phyloP scores from a whole-genome alignment of 257 asterid genomes.

The Lycium ferocissimum region DNA sequence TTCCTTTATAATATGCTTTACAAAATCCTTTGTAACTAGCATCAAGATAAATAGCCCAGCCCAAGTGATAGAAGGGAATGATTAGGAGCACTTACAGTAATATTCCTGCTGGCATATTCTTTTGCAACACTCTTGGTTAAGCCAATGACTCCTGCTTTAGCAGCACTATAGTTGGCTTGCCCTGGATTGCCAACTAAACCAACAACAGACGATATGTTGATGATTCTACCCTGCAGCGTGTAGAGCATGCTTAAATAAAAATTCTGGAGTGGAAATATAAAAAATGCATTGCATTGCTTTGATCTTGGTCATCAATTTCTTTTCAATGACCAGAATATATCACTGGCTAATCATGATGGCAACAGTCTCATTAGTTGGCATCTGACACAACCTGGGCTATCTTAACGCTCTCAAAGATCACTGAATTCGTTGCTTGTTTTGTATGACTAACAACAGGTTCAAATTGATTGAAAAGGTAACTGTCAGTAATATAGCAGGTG shows the following conservation, averaged over 20 bases:
- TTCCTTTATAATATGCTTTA: conserved; percentile 15
- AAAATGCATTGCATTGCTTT: neutral
- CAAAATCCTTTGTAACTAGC: neutral
- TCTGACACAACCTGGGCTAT: neutral
- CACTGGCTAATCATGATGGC: neutral
- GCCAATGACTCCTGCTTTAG: conserved; percentile 99
- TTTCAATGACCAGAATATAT: neutral
- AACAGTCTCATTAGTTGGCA: conserved; percentile 11
- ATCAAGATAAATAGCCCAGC: neutral
- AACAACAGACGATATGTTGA: conserved; percentile 91
- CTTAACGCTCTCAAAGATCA: conserved; percentile 17
- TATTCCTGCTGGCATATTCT: conserved; percentile 93
- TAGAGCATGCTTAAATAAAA: neutral
- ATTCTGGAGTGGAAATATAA: neutral
- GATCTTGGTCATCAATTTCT: neutral
- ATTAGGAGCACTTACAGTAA: conserved; percentile 62
- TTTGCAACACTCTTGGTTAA: conserved; percentile 91
- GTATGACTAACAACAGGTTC: neutral
- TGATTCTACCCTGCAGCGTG: conserved; percentile 76
- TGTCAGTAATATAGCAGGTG: neutral
- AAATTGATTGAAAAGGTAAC: conserved; percentile 20
- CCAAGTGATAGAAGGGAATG: neutral
- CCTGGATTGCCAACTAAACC: conserved; percentile 96
- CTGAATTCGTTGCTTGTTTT: conserved; percentile 11
- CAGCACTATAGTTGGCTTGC: conserved; percentile 98